phyloP scores from a whole-genome alignment of 805 yeast genomes.

The Saccharomycopsis schoenii region DNA sequence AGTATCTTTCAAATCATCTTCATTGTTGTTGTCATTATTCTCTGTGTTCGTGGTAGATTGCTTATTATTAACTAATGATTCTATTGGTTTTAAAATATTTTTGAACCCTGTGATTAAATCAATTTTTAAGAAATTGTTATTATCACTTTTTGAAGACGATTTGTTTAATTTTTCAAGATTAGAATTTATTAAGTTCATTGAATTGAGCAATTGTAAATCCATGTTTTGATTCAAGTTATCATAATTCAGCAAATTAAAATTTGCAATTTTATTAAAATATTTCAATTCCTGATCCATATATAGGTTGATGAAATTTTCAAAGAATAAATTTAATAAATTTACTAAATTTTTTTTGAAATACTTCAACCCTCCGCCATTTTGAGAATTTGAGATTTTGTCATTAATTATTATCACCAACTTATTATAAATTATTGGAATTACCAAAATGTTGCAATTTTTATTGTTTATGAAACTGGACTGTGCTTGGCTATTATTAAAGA shows the following conservation, averaged over 20 bases:
- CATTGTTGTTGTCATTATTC: slow-evolving; percentile 23
- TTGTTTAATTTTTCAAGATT: slow-evolving; percentile 28
- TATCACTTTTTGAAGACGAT: slow-evolving; percentile 28
- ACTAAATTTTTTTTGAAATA: slow-evolving; percentile 24
- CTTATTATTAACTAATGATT: slow-evolving; percentile 5
- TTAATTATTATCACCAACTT: slow-evolving; percentile 25
- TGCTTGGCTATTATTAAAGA: slow-evolving; percentile 22
- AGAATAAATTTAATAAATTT: slow-evolving; percentile 29
- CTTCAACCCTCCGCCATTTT: slow-evolving; percentile 26
- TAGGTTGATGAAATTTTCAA: slow-evolving; percentile 27
- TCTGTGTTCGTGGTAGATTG: slow-evolving; percentile 20
- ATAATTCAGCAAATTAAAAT: slow-evolving; percentile 32
- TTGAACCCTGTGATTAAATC: slow-evolving; percentile 58
- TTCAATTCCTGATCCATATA: slow-evolving; percentile 26
- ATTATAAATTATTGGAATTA: slow-evolving; percentile 23
- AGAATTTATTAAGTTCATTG: slow-evolving; percentile 21
- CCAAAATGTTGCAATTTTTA: slow-evolving; percentile 1
- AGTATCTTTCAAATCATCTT: slow-evolving; percentile 34
- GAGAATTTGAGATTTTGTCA: slow-evolving; percentile 28
- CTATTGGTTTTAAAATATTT: slow-evolving; percentile 37
- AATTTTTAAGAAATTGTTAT: slow-evolving; percentile 20
- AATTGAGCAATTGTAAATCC: slow-evolving; percentile 25
- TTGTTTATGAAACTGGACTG: background rate
- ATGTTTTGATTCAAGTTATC: slow-evolving; percentile 28
- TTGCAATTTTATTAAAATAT: slow-evolving; percentile 24